Base-by-base conservation (phyloP, 495 filamentous ascomycete species). In the Coniosporium apollinis region DNA sequence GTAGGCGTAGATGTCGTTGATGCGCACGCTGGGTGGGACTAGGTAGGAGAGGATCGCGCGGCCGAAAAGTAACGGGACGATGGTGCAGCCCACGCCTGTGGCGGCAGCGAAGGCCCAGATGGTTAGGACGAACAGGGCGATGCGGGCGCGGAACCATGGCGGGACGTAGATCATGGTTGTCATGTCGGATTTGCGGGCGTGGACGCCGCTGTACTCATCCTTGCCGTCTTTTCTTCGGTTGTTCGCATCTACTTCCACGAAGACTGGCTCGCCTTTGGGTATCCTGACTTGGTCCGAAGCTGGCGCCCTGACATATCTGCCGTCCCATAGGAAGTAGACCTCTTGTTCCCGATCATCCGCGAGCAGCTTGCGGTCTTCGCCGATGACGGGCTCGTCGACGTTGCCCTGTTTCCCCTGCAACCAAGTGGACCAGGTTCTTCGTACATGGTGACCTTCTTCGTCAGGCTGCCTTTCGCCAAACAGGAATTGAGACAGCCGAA, bases 1-100 rank as follows among this genome's bases (percentile, higher is more conserved):
- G 54, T 93, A 92, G 8, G 91, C 87, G 52, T 99, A 96, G 22
- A 99, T 76, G 52, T 99, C 89, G 54, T 94, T 96, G 50, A 83
- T 74, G 14, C 74, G 70, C 24, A 78, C 63, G 28, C 76, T 62
- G 13, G 58, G 50, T 11, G 80, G 77, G 30, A 89, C 69, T 13
- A 79, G 59, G 5, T 61, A 53, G 18, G 72, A 65, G 48, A 94
- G 76, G 35, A 94, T 62, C 36, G 58, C 62, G 11, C 89, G 78
- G 11, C 89, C 89, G 50, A 94, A 70, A 7, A 89, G 58, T 8
- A 99, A 64, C 2, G 89, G 91, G 0, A 77, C 58, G 51, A 96
- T 72, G 11, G 91, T 94, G 40, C 80, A 68, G 46, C 75, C 70
- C 44, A 94, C 70, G n/a, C 89, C 89, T 1, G 83, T 92, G n/a